phyloP scores from a whole-genome alignment of 2,329 filamentous ascomycete genomes.

The Curvularia verruculosa region DNA sequence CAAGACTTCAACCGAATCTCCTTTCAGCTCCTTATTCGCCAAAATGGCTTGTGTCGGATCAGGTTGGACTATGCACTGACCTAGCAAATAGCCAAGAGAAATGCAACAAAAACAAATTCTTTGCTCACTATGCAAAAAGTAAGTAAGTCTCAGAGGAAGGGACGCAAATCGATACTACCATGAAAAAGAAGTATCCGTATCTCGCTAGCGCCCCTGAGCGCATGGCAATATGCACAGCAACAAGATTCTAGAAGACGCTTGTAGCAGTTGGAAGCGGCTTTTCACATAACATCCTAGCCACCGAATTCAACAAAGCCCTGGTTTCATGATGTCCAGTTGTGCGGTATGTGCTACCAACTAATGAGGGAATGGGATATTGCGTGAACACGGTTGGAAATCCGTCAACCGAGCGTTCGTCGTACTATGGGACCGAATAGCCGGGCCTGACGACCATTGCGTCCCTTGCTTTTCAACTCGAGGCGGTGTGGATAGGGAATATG shows the following conservation, averaged over 20 bases:
- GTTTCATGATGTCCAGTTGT: constrained; percentile 3
- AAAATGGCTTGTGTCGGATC: neutral
- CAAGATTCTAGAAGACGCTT: neutral
- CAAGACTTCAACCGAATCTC: neutral
- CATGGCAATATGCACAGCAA: neutral
- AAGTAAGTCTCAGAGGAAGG: neutral
- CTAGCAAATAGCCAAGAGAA: neutral
- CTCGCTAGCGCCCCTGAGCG: constrained; percentile 13
- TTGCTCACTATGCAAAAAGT: neutral
- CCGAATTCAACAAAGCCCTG: neutral
- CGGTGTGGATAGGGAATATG: neutral
- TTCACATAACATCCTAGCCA: constrained; percentile 2
- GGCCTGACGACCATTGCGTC: neutral
- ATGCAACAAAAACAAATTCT: neutral
- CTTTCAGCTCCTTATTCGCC: neutral
- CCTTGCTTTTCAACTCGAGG: constrained; percentile 2
- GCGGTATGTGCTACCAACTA: constrained; percentile 4
- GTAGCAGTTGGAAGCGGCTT: constrained; percentile 8
- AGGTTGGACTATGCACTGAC: neutral
- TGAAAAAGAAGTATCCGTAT: constrained; percentile 2
- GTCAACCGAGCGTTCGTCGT: constrained; percentile 2
- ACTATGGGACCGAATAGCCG: neutral
- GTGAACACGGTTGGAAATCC: neutral
- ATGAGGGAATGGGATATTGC: neutral
- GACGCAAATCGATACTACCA: constrained; percentile 14